A percentile compares a stretch with the other conserved stretches of the same genome.
phyloP scores from a whole-genome alignment of 106 monocot species.

The Acorus calamus region DNA sequence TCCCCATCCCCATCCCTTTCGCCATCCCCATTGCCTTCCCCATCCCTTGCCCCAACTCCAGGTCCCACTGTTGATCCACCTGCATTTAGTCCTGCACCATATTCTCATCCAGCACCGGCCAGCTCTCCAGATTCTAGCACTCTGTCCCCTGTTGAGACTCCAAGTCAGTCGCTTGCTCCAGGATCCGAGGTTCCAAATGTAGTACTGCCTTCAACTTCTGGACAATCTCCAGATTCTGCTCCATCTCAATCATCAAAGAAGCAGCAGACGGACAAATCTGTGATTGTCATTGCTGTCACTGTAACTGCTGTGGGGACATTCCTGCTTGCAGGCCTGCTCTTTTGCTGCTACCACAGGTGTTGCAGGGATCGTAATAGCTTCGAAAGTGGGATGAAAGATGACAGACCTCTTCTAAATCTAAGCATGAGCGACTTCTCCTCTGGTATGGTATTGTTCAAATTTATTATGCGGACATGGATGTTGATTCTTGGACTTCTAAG shows the following conservation, averaged over 20 bases:
- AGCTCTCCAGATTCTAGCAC: slow-evolving; percentile 4
- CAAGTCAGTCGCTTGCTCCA: background rate
- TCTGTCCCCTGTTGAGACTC: background rate
- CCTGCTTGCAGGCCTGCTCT: slow-evolving; percentile 18
- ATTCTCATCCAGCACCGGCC: slow-evolving; percentile 1
- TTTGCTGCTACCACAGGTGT: slow-evolving; percentile 26
- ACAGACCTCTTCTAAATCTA: slow-evolving; percentile 45
- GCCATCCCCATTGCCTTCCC: slow-evolving; percentile 1
- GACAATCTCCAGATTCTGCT: background rate
- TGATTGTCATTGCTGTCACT: slow-evolving; percentile 21
- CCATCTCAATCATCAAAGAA: slow-evolving; percentile 5
- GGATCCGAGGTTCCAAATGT: background rate
- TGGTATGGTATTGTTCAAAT: slow-evolving; percentile 19
- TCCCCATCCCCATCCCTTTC: no score
- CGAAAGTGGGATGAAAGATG: slow-evolving; percentile 24
- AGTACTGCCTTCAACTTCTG: background rate
- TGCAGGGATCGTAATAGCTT: slow-evolving; percentile 3
- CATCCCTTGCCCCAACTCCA: background rate
- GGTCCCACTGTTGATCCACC: background rate
- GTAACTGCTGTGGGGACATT: slow-evolving; percentile 23
- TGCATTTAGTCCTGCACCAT: slow-evolving; percentile 2
- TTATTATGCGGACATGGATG: no score
- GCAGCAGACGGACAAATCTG: background rate
- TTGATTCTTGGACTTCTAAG: no score
- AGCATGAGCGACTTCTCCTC: slow-evolving; percentile 29